These are phyloP conservation scores for Fonsecaea multimorphosa DNA, from an alignment of 2,329 filamentous ascomycete genomes.

Conservation along the genomic window DNA sequence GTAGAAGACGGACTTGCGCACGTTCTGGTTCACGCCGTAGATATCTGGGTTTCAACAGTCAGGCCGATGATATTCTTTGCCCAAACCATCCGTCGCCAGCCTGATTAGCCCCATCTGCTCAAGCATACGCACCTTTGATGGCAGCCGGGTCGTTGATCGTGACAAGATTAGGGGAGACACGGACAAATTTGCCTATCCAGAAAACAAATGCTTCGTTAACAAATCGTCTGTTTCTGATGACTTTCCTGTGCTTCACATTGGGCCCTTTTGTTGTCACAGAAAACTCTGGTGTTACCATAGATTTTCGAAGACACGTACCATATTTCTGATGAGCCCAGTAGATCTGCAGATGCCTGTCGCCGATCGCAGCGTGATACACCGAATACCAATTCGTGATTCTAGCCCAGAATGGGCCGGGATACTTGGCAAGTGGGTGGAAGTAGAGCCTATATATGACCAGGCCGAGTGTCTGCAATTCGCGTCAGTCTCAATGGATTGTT, in stretches of 20 bases:
- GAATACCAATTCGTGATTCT: slow-evolving; percentile 18
- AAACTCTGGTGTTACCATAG: neutral
- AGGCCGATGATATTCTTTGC: neutral
- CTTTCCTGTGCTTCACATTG: neutral
- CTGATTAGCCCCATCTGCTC: too few relatives aligned
- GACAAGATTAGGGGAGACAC: slow-evolving; percentile 69
- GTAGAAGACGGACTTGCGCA: slow-evolving; percentile 41
- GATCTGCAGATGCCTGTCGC: neutral
- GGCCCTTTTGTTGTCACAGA: neutral
- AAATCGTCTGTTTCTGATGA: neutral
- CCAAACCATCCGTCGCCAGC: neutral
- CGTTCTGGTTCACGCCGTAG: slow-evolving; percentile 38
- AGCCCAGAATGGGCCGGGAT: slow-evolving; percentile 16
- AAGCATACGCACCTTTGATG: slow-evolving; percentile 48
- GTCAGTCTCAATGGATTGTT: neutral
- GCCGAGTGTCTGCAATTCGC: neutral
- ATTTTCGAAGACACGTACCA: neutral
- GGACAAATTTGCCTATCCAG: slow-evolving; percentile 54
- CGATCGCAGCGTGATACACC: slow-evolving; percentile 1
- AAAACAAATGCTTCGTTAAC: neutral
- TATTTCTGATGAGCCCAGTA: neutral
- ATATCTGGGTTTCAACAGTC: slow-evolving; percentile 10
- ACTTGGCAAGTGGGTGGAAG: slow-evolving; percentile 14
- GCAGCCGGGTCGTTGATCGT: slow-evolving; percentile 69
- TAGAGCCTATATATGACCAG: neutral